These are phyloP conservation scores for Coniochaeta prunicola DNA, from an alignment of 2,329 filamentous ascomycete species.

Conservation along the genomic window DNA sequence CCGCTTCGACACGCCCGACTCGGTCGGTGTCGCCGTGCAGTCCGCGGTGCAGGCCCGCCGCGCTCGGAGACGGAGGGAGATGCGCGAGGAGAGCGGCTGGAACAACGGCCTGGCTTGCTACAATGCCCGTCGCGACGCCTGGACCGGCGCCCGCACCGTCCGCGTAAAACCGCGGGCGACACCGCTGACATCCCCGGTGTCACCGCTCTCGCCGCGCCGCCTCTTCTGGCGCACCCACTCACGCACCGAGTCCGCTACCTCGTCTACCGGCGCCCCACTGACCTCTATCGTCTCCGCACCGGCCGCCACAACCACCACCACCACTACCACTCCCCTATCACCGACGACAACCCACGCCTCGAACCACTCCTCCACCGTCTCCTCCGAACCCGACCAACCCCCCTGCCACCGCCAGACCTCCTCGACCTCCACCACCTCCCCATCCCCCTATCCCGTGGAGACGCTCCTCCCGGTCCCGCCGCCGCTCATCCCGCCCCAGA, in stretches of 20 bases:
- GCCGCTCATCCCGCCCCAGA: slow-evolving; percentile 64
- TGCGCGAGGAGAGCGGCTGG: slow-evolving; percentile 63
- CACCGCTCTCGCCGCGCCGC: slow-evolving; percentile 37
- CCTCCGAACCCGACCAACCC: slow-evolving; percentile 26
- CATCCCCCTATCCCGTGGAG: slow-evolving; percentile 41
- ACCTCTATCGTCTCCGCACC: slow-evolving; percentile 6
- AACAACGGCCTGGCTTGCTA: slow-evolving; percentile 81
- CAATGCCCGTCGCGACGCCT: slow-evolving; percentile 68
- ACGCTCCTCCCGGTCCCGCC: slow-evolving; percentile 64
- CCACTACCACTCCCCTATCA: slow-evolving; percentile 14
- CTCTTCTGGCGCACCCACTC: slow-evolving; percentile 41
- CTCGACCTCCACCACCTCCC: slow-evolving; percentile 7
- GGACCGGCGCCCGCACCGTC: slow-evolving; percentile 69
- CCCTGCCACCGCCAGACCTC: slow-evolving; percentile 11
- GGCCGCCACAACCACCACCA: background rate
- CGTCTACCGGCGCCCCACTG: slow-evolving; percentile 8
- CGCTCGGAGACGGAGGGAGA: slow-evolving; percentile 46
- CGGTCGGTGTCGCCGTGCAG: slow-evolving; percentile 34
- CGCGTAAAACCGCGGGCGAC: slow-evolving; percentile 42
- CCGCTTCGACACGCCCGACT: slow-evolving; percentile 42
- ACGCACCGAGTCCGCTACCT: slow-evolving; percentile 28
- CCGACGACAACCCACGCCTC: slow-evolving; percentile 19
- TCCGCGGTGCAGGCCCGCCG: slow-evolving; percentile 39
- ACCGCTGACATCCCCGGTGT: slow-evolving; percentile 19
- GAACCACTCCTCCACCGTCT: slow-evolving; percentile 28